Conservation (phyloP, 169 alveolate species). For the Plasmodium chabaudi region DNA sequence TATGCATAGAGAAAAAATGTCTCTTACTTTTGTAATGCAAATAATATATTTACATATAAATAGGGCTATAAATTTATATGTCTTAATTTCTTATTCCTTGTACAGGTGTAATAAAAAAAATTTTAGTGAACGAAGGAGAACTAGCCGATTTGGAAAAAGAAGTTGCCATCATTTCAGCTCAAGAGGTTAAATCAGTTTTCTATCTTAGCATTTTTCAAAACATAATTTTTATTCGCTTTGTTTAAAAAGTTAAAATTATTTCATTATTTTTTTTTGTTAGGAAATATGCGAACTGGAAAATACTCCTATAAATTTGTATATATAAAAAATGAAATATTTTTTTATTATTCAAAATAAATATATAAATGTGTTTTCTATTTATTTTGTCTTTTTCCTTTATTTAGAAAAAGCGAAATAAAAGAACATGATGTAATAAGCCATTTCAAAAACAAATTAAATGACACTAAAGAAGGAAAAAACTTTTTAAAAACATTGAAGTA, state of each 20-base stretch:
- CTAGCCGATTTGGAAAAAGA: constrained; percentile 50
- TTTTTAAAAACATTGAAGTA: constrained; percentile 47
- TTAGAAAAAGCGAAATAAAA: constrained; percentile 32
- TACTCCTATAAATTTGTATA: background rate
- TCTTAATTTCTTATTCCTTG: background rate
- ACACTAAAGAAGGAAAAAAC: constrained; percentile 25
- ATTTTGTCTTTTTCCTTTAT: background rate
- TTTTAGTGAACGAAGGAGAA: constrained; percentile 62
- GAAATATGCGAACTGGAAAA: background rate
- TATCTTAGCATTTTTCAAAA: background rate
- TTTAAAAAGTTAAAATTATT: background rate
- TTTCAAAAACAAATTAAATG: constrained; percentile 14
- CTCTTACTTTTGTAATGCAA: too few species aligned
- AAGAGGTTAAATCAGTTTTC: background rate
- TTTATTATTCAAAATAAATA: background rate
- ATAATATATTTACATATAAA: background rate
- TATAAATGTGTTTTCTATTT: too few species aligned
- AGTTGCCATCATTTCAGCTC: constrained; percentile 50
- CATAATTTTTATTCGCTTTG: background rate
- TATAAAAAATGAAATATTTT: background rate
- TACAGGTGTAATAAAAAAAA: constrained; percentile 43
- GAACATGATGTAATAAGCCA: constrained; percentile 36
- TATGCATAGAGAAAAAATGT: background rate
- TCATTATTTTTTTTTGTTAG: background rate
- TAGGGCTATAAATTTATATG: too few species aligned